These are phyloP conservation scores for Linum lewisii DNA, from an alignment of 345 rosid species.

Conservation along the genomic window DNA sequence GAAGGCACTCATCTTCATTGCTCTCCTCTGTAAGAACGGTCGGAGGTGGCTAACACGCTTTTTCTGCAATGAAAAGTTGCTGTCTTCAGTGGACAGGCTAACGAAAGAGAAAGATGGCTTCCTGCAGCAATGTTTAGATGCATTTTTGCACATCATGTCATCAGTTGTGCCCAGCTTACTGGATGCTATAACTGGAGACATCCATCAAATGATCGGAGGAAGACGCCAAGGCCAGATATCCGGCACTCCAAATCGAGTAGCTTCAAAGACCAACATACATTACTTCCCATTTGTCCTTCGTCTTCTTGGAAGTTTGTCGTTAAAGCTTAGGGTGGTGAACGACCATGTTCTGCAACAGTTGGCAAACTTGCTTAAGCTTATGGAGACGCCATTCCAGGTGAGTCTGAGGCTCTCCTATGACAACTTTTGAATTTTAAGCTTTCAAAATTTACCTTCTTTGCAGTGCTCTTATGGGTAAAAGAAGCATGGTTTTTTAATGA, in stretches of 20 bases:
- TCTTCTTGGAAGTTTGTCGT: conserved; percentile 73
- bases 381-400: conserved; percentile 88
- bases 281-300: conserved; percentile 80
- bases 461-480: no score
- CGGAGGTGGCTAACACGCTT: conserved; percentile 80
- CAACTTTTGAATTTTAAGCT: conserved; percentile 3
- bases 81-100: conserved; percentile 72
- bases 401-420: conserved; percentile 12
- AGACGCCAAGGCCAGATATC: conserved; percentile 70
- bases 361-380: conserved; percentile 66
- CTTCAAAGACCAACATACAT: conserved; percentile 57
- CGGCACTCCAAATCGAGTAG: conserved; percentile 46
- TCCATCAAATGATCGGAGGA: conserved; percentile 80
- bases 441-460: conserved; percentile 1
- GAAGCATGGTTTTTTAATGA: no score
- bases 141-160: conserved; percentile 58
- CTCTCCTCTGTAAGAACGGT: conserved; percentile 76
- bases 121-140: conserved; percentile 61
- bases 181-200: conserved; percentile 62
- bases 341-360: conserved; percentile 61
- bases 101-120: conserved; percentile 83
- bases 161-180: conserved; percentile 62
- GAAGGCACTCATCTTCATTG: conserved; percentile 68
- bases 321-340: conserved; percentile 66
- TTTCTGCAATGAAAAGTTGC: conserved; percentile 65